Percentiles rank a stretch among this genome's conserved stretches.
These are phyloP conservation scores for Platanus orientalis DNA, from an alignment of 164 flowering plant genomes.

Conservation along the genomic window DNA sequence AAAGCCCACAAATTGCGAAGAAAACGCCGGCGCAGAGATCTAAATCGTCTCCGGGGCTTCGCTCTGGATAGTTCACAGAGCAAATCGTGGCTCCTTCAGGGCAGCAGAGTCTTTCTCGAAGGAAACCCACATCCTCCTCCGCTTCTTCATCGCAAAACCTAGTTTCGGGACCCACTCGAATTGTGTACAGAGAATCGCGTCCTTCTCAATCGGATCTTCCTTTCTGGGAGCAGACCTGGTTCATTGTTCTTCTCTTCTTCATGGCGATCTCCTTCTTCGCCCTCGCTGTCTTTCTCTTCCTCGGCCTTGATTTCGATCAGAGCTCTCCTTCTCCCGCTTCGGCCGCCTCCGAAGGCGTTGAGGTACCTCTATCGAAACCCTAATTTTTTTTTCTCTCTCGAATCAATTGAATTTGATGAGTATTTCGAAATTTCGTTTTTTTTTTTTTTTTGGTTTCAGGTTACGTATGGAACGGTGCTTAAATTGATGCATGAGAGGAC, in stretches of 20 bases:
- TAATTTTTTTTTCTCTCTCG: neutral
- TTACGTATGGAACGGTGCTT: conserved; percentile 77
- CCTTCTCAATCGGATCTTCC: conserved; percentile 40
- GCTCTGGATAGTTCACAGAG: conserved; percentile 20
- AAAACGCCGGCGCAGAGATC: neutral
- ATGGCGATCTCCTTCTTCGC: conserved; percentile 76
- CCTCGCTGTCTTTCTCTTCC: conserved; percentile 61
- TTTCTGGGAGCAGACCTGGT: conserved; percentile 89
- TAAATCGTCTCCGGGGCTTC: neutral
- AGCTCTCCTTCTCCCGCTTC: conserved; percentile 40
- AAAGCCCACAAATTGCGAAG: neutral
- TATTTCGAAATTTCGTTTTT: neutral
- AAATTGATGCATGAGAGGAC: conserved; percentile 96
- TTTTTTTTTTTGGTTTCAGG: conserved; percentile 27
- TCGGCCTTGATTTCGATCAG: conserved; percentile 57
- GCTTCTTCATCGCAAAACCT: conserved; percentile 10
- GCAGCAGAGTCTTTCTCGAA: conserved; percentile 33
- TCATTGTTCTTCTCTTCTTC: conserved; percentile 48
- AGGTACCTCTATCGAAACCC: conserved; percentile 36
- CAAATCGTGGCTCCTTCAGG: conserved; percentile 63
- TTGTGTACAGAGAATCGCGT: conserved; percentile 37
- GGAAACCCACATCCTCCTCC: conserved; percentile 33
- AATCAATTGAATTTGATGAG: neutral
- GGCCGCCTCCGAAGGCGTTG: conserved; percentile 69
- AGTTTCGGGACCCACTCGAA: conserved; percentile 29